These are phyloP conservation scores for Pezicula carpinea DNA, from an alignment of 2,329 filamentous ascomycete species.

Conservation along the genomic window DNA sequence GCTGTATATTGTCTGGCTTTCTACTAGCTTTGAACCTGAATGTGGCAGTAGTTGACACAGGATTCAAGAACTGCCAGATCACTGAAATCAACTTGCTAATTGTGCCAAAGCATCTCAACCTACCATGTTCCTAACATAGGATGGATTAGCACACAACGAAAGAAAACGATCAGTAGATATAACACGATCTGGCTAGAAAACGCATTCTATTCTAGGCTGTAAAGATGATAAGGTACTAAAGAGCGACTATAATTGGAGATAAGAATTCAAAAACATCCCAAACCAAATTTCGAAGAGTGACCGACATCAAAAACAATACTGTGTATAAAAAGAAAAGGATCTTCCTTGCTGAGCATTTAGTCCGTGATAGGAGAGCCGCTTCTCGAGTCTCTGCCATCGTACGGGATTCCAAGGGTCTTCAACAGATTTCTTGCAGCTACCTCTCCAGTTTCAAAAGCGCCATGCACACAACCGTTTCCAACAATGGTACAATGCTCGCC, in stretches of 20 bases:
- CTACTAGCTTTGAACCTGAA: too few species aligned
- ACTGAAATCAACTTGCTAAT: too few species aligned
- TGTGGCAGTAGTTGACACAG: too few species aligned
- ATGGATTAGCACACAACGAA: too few species aligned
- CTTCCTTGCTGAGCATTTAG: slow-evolving; percentile 3
- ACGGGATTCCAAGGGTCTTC: slow-evolving; percentile 29
- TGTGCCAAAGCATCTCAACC: too few species aligned
- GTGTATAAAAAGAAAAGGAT: too few species aligned
- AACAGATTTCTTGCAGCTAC: slow-evolving; percentile 35
- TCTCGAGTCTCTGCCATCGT: slow-evolving; percentile 27
- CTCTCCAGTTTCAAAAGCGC: slow-evolving; percentile 39
- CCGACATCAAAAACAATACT: too few species aligned
- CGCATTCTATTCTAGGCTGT: background rate
- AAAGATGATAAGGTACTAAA: background rate
- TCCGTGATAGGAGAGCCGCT: slow-evolving; percentile 19
- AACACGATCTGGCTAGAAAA: too few species aligned
- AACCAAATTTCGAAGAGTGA: background rate
- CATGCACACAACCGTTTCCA: slow-evolving; percentile 39
- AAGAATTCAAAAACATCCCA: background rate
- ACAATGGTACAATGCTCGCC: slow-evolving; percentile 35
- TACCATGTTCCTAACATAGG: too few species aligned
- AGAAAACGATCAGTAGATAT: too few species aligned
- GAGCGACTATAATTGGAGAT: background rate
- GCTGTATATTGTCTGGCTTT: too few species aligned
- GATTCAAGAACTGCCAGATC: too few species aligned